Conservation (phyloP, 192 early-diverging fungal genomes). For the Dissophora globulifera region DNA sequence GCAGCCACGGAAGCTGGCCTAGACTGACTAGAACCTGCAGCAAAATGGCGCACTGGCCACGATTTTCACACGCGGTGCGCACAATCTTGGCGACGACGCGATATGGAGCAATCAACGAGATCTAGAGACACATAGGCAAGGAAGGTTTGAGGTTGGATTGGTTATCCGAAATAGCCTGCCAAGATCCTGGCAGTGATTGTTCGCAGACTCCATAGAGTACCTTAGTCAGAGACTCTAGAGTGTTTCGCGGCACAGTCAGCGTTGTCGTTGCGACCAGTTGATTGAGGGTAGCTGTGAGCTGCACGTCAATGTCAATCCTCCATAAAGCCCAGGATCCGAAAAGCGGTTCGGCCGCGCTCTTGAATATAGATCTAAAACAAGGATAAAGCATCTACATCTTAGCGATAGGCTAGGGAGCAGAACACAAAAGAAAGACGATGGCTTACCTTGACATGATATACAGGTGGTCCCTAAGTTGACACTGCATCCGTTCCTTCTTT, state of each 20-base stretch:
- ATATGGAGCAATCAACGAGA: conserved; percentile 40
- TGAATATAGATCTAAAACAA: conserved; percentile 17
- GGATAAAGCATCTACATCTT: too few species aligned
- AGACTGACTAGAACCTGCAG: conserved; percentile 16
- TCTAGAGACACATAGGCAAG: too few species aligned
- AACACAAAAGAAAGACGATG: too few species aligned
- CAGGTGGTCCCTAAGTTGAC: conserved; percentile 25
- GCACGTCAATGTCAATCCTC: conserved; percentile 23
- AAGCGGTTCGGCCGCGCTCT: conserved; percentile 16
- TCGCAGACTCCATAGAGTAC: background rate
- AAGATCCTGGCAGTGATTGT: too few species aligned
- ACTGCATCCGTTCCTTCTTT: conserved; percentile 14
- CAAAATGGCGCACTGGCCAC: conserved; percentile 26
- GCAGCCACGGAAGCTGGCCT: conserved; percentile 38
- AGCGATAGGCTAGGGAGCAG: too few species aligned
- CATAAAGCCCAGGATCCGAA: conserved; percentile 47
- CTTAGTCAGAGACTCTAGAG: conserved; percentile 31
- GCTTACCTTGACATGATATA: conserved; percentile 31
- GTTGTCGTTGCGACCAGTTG: conserved; percentile 25
- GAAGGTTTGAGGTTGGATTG: too few species aligned
- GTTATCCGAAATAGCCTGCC: too few species aligned
- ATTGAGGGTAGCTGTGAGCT: conserved; percentile 23
- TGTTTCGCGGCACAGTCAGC: conserved; percentile 4
- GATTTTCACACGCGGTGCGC: conserved; percentile 15
- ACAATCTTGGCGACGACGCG: conserved; percentile 27